Percentiles rank a stretch among this genome's conserved stretches.
phyloP scores from a whole-genome alignment of 257 asterid genomes.

The Solanum arcanum region DNA sequence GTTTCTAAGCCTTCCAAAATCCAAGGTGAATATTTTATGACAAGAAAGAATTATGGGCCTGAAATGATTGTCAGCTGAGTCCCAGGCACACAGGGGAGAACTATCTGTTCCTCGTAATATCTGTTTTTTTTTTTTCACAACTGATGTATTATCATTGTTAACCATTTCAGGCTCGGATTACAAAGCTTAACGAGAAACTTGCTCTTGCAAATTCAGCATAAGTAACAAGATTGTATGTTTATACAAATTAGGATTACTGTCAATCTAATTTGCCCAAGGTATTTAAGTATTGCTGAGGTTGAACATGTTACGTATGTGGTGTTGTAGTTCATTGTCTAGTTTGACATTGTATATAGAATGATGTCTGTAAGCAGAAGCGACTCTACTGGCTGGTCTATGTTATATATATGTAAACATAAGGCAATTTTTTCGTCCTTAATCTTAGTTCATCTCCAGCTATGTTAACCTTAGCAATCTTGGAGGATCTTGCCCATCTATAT shows the following conservation, averaged over 20 bases:
- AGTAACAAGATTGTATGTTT: background rate
- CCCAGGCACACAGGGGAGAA: background rate
- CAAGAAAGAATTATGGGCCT: background rate
- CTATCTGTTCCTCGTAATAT: background rate
- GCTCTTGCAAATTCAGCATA: slow-evolving; percentile 22
- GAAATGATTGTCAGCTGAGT: background rate
- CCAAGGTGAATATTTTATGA: background rate
- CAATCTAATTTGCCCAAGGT: background rate
- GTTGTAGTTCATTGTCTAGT: background rate
- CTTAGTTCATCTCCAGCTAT: background rate
- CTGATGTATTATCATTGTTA: background rate
- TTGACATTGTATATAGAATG: background rate
- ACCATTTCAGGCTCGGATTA: slow-evolving; percentile 47
- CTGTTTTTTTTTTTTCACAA: background rate
- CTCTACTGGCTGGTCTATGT: background rate
- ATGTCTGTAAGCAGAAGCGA: background rate
- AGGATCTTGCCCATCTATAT: background rate
- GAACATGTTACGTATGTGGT: background rate
- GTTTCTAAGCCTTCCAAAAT: background rate
- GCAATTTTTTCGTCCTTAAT: background rate
- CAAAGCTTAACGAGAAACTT: slow-evolving; percentile 51
- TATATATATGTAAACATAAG: background rate
- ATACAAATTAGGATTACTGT: background rate
- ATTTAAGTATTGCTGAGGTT: background rate
- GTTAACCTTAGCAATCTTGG: background rate